These are phyloP conservation scores for Saururus chinensis DNA, from an alignment of 164 flowering plant species.

Conservation along the genomic window DNA sequence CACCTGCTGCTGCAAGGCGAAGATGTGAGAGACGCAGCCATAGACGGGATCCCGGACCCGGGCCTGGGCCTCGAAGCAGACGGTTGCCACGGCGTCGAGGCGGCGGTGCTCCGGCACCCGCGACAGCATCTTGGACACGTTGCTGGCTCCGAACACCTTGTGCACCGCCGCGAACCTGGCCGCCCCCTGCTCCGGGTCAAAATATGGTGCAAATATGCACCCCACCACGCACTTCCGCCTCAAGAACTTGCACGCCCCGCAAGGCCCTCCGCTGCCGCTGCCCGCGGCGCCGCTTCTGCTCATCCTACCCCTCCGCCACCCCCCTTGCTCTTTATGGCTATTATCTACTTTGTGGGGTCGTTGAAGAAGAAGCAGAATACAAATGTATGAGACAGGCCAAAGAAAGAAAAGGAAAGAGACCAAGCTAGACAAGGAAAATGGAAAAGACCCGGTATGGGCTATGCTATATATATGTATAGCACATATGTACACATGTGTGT, in stretches of 20 bases:
- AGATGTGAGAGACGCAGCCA: slow-evolving; percentile 81
- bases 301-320: background rate
- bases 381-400: background rate
- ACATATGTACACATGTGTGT: background rate
- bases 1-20: slow-evolving; percentile 54
- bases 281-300: slow-evolving; percentile 18
- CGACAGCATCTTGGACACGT: slow-evolving; percentile 72
- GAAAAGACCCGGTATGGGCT: background rate
- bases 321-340: background rate
- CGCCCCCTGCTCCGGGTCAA: slow-evolving; percentile 85
- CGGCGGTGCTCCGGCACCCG: slow-evolving; percentile 60
- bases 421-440: background rate
- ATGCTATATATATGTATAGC: background rate
- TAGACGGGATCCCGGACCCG: slow-evolving; percentile 76
- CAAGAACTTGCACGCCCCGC: slow-evolving; percentile 91
- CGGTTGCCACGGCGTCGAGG: slow-evolving; percentile 72
- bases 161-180: slow-evolving; percentile 87
- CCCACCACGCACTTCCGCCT: slow-evolving; percentile 74
- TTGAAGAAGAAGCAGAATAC: background rate
- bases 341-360: background rate
- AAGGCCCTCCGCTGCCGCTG: slow-evolving; percentile 54
- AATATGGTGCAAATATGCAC: slow-evolving; percentile 83
- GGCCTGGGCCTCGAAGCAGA: slow-evolving; percentile 84
- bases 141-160: slow-evolving; percentile 89
- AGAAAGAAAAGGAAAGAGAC: background rate